Conservation (phyloP, 805 yeast species). For the Candida xiaguanensis region DNA sequence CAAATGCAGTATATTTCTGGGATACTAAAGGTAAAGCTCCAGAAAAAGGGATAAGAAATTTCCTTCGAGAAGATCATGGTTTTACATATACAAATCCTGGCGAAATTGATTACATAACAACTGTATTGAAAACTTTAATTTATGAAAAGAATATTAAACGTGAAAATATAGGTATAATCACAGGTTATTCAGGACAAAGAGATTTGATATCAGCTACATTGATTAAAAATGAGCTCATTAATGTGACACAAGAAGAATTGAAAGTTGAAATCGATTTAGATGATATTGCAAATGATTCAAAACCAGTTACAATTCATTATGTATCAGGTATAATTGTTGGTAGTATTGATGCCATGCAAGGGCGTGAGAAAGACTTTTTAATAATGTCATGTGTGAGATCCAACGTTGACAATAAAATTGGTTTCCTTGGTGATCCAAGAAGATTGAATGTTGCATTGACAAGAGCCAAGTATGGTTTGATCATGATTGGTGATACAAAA, state of each 20-base stretch:
- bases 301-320: slow-evolving; percentile 47
- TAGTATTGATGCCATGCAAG: slow-evolving; percentile 66
- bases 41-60: slow-evolving; percentile 49
- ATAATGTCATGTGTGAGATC: slow-evolving; percentile 58
- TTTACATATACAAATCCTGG: slow-evolving; percentile 55
- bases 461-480: slow-evolving; percentile 78
- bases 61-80: slow-evolving; percentile 48
- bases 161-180: slow-evolving; percentile 59
- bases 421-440: slow-evolving; percentile 80
- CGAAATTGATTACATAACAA: slow-evolving; percentile 49
- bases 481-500: slow-evolving; percentile 36
- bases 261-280: slow-evolving; percentile 58
- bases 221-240: slow-evolving; percentile 49
- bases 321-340: slow-evolving; percentile 44
- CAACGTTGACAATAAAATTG: slow-evolving; percentile 68
- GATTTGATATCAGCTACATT: slow-evolving; percentile 53
- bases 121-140: slow-evolving; percentile 47
- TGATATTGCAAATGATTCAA: slow-evolving; percentile 46
- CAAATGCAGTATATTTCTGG: slow-evolving; percentile 58
- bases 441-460: slow-evolving; percentile 88
- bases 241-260: slow-evolving; percentile 48
- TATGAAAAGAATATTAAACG: slow-evolving; percentile 50
- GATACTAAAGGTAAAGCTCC: slow-evolving; percentile 47
- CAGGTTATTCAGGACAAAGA: slow-evolving; percentile 76
- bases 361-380: slow-evolving; percentile 52